Evolutionary conservation across 1,284 basidiomycete genomes (phyloP), one percentile per base, ranked within the genome.

Genomic region (Sutorius eximius): DNA sequence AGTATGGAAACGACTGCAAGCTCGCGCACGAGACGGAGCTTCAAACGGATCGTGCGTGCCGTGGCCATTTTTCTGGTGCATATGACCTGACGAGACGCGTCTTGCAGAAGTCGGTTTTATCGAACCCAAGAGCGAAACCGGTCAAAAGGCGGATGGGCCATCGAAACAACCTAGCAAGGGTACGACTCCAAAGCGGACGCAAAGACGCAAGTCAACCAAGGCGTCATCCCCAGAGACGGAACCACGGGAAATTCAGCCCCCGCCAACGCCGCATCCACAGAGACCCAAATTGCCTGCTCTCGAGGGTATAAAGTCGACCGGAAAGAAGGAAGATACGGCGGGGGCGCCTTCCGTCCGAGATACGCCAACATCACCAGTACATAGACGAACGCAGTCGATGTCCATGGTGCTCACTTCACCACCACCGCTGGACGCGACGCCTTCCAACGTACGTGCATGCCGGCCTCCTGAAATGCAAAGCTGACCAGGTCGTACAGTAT

Each of bases 1-100:
- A 59, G 12, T 61, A 73, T 20, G 76, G 74, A 12, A 59, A 63
- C 18, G 71, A 79, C 53, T 78, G 78, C 58, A 69, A 60, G 53
- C 66, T 69, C 40, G 66, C 69, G 20, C 77, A 80, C 52, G 70
- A 74, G 5, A 69, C 70, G 24, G 62, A 63, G 12, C 37, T 71
- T n/a, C 53, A 56, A 33, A 52, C 52, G 3, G 56, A 65, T 45
- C 42, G 69, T 69, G 49, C 57, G 68, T 58, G 15, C 8, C 18
- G 33, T 42, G 44, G 15, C 42, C 9, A 45, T 15, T 16, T 5
- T 40, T 13, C 7, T 2, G 22, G 18, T 47, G 20, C 34, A 32
- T 29, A 22, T 5, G 46, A 49, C 29, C 47, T 13, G 4, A 13
- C 18, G 33, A n/a, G 7, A 13, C 3, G 9, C 12, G 12, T 20